phyloP scores from a whole-genome alignment of 371 early-diverging fungal species.

The Phascolomyces articulosus region DNA sequence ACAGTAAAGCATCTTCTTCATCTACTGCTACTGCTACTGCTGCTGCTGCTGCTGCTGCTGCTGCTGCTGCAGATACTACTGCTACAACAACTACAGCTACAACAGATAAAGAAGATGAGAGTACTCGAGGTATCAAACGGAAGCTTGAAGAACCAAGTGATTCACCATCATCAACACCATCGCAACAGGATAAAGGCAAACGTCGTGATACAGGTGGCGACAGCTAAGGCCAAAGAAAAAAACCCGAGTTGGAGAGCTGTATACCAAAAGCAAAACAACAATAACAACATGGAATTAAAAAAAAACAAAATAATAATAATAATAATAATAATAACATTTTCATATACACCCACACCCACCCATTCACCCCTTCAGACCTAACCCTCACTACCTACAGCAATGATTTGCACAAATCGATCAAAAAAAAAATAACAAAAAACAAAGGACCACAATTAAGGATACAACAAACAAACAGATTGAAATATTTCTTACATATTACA shows the following conservation, averaged over 20 bases:
- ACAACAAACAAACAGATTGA: too few species aligned
- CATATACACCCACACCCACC: background rate
- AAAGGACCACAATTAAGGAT: too few species aligned
- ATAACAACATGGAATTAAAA: too few species aligned
- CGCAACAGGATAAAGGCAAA: conserved; percentile 1
- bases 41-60: too few species aligned
- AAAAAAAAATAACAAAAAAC: too few species aligned
- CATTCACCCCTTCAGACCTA: background rate
- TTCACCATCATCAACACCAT: background rate
- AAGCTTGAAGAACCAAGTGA: background rate
- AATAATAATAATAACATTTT: conserved; percentile 1
- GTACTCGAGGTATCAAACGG: background rate
- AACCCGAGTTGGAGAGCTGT: background rate
- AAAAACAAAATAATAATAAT: too few species aligned
- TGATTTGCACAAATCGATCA: too few species aligned
- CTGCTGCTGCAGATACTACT: too few species aligned
- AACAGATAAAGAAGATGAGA: background rate
- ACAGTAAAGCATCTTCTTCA: background rate
- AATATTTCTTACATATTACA: too few species aligned
- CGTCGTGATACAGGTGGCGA: background rate
- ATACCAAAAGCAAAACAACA: background rate
- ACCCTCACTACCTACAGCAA: background rate
- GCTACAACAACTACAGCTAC: background rate
- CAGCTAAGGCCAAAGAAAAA: background rate
- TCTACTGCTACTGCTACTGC: too few species aligned